Base-by-base conservation (phyloP, 805 yeast species). In the Saturnispora besseyi region DNA sequence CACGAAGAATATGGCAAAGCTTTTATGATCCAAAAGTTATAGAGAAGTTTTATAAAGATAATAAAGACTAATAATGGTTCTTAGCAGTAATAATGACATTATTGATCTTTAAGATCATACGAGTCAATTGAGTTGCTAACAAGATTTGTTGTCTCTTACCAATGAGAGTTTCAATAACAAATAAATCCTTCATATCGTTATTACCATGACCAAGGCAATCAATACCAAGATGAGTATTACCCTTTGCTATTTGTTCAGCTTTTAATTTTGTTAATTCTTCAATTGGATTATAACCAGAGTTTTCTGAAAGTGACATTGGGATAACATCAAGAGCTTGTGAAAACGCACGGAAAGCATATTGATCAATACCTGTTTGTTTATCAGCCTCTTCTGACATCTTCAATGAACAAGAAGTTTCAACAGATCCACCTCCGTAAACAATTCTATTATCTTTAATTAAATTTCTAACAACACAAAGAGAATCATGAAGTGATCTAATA, bases 341-440 rank as follows among this genome's bases (percentile, higher is more conserved):
- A 68, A 93, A 93, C 1, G 96, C 95, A 63, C 97, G 82, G 81
- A 93, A 88, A 0, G 98, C 98, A 65, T 93, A 93, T 73, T 95
- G 99, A 61, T 91, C 97, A 55, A 91, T 91, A 51, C 98, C 98
- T 59, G 82, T 82, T 68, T 87, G 95, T 62, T 79, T 81, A 66
- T 91, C 96, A 45, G 98, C 97, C 56, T 85, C 96, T 45, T 84
- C 87, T 51, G 88, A 75, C 13, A 93, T 96, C 15, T 93, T 95
- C 58, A 93, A 71, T 12, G 98, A 89, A 73, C 96, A 85, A 2
- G 96, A 77, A 48, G 93, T 82, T 71, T 93, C 99, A 34, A 98
- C 95, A 22, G 99, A 96, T 58, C 99, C 99, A 59, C 99, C 99
- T 55, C 99, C 99, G 63, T 93, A 93, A n/a, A 95, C 97, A 43